phyloP scores from a whole-genome alignment of 1,284 basidiomycete species.

The Trichosporon inkin region DNA sequence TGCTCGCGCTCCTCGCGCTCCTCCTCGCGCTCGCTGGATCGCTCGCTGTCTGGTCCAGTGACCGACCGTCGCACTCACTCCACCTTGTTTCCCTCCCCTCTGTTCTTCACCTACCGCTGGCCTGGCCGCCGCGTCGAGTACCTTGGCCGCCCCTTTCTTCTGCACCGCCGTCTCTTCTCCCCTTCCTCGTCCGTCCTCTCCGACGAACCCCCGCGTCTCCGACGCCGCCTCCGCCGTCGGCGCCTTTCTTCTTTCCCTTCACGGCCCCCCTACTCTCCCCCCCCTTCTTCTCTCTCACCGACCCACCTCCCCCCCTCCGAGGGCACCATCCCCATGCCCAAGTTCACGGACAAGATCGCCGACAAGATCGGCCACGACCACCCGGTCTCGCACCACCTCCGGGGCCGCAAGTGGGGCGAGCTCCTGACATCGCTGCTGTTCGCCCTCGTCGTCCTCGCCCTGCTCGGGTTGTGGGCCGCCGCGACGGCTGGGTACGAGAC shows the following conservation, averaged over 20 bases:
- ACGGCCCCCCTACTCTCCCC: background rate
- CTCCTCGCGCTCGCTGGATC: too few species aligned
- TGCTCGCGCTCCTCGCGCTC: too few species aligned
- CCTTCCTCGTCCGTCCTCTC: background rate
- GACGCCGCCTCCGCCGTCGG: background rate
- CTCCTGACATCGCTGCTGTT: constrained; percentile 15
- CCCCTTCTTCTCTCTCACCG: background rate
- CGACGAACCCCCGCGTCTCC: background rate
- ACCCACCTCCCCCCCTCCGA: background rate
- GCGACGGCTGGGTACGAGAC: constrained; percentile 24
- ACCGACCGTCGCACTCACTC: too few species aligned
- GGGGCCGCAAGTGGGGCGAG: constrained; percentile 17
- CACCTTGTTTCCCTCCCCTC: too few species aligned
- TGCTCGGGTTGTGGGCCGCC: constrained; percentile 23
- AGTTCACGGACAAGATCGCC: constrained; percentile 18
- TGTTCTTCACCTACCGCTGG: too few species aligned
- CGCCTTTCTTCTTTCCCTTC: background rate
- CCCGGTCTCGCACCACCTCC: constrained; percentile 17
- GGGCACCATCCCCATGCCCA: constrained; percentile 9
- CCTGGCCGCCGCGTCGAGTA: background rate
- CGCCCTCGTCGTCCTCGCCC: constrained; percentile 17
- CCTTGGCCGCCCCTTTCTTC: background rate
- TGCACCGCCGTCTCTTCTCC: too few species aligned
- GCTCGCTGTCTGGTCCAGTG: too few species aligned
- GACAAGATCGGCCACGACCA: constrained; percentile 19